phyloP scores from a whole-genome alignment of 2,329 filamentous ascomycete species.

The Alternaria sp. region DNA sequence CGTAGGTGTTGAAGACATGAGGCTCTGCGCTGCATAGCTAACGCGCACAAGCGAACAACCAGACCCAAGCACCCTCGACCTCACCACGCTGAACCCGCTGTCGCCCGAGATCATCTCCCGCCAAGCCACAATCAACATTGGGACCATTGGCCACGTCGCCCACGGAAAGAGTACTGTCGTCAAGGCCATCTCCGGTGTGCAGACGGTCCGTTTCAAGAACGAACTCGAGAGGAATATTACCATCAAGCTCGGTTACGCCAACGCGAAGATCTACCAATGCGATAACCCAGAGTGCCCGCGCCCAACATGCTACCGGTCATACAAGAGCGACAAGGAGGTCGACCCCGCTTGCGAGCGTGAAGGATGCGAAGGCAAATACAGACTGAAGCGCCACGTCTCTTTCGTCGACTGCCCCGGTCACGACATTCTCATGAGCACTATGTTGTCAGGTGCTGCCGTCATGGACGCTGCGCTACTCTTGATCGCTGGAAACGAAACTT shows the following conservation, averaged over 20 bases:
- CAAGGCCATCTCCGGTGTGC: conserved; percentile 98
- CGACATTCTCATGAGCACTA: conserved; percentile 99
- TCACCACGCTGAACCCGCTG: conserved; percentile 79
- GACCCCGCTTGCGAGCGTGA: conserved; percentile 95
- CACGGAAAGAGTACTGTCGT: conserved; percentile 99
- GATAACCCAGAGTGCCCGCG: conserved; percentile 89
- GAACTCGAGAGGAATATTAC: conserved; percentile 99
- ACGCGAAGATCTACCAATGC: conserved; percentile 99
- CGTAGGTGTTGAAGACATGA: conserved; percentile 47
- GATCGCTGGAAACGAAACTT: conserved; percentile 97
- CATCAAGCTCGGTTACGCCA: conserved; percentile 99
- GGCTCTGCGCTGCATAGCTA: conserved; percentile 17
- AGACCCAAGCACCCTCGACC: conserved; percentile 86
- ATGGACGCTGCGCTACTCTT: conserved; percentile 98
- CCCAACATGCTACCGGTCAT: conserved; percentile 94
- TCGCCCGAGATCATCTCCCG: conserved; percentile 96
- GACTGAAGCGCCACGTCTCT: conserved; percentile 70
- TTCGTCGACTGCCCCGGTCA: conserved; percentile 99
- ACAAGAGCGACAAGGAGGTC: conserved; percentile 98
- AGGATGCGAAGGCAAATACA: conserved; percentile 85
- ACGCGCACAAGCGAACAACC: conserved; percentile 71
- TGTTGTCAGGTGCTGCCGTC: conserved; percentile 98
- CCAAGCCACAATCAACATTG: conserved; percentile 99
- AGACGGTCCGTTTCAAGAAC: conserved; percentile 99
- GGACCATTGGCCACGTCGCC: conserved; percentile 97